Evolutionary conservation across 805 yeast genomes (phyloP), one percentile per base, ranked within the genome.

Genomic region (Candida odintsovae): DNA sequence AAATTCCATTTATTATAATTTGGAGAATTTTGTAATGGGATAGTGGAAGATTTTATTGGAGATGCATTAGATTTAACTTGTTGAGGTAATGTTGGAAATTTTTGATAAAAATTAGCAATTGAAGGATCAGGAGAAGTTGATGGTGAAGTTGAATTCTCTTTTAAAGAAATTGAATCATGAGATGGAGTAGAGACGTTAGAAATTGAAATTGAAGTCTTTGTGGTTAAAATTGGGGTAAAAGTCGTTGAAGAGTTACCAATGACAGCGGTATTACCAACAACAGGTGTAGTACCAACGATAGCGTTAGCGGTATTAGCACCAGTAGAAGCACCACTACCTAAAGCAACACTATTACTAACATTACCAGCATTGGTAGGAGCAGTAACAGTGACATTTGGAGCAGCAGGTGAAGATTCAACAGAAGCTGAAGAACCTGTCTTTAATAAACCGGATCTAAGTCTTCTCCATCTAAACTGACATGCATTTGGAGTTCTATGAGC

Each of bases 401-500:
- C 40, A 21, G 44, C 40, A 37, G 57, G 47, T 12, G 57, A 45
- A 22, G 55, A 23, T 15, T 55, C 41, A 49, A 61, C 40, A 37
- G 50, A 42, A 28, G 38, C 41, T 3, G 55, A 45, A 0, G 50
- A 47, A 2, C 53, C 45, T 18, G 58, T 42, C 48, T 71, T 70
- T 43, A 71, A 52, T 21, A 68, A 64, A 1, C 75, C 75, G 1
- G 73, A 68, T 51, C 69, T 77, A 41, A 82, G 67, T 51, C 96
- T 67, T 63, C 96, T 76, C 96, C 96, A 88, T 55, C 96, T 77
- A 61, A 86, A 86, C 66, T 86, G 95, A 57, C 95, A 86, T 2
- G 95, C 95, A 61, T 86, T 88, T 33, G 95, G 90, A 3, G 96
- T 88, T 60, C 96, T 70, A 62, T 83, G 83, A 38, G 79, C 75